These are phyloP conservation scores for Eucalyptus pauciflora DNA, from an alignment of 345 rosid genomes.

Conservation along the genomic window DNA sequence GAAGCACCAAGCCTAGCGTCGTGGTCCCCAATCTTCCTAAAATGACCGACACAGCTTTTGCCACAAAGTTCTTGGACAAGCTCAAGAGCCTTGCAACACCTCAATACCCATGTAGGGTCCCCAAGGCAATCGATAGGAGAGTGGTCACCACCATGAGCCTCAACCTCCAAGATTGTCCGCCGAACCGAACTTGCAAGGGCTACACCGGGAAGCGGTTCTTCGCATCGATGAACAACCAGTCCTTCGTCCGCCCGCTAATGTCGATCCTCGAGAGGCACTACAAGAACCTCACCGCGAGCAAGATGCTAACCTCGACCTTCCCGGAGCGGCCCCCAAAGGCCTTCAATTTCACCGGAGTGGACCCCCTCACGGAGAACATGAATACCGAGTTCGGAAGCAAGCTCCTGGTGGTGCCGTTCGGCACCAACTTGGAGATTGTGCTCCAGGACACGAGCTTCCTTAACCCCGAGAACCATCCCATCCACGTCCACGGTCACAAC, in stretches of 20 bases:
- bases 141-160: slow-evolving; percentile 30
- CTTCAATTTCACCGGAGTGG: slow-evolving; percentile 38
- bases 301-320: slow-evolving; percentile 17
- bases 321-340: slow-evolving; percentile 27
- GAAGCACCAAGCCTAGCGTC: not conserved
- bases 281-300: slow-evolving; percentile 8
- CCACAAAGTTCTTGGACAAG: slow-evolving; percentile 15
- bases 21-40: slow-evolving; percentile 20
- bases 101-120: slow-evolving; percentile 49
- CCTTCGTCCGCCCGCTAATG: slow-evolving; percentile 28
- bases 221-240: slow-evolving; percentile 56
- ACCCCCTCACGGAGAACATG: slow-evolving; percentile 20
- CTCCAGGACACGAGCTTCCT: slow-evolving; percentile 52
- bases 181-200: slow-evolving; percentile 21
- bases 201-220: slow-evolving; percentile 19
- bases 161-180: slow-evolving; percentile 48
- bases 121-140: slow-evolving; percentile 32
- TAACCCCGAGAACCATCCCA: slow-evolving; percentile 45
- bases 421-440: slow-evolving; percentile 47
- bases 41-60: slow-evolving; percentile 34
- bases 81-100: slow-evolving; percentile 30
- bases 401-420: slow-evolving; percentile 21
- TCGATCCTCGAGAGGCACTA: slow-evolving; percentile 40
- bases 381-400: slow-evolving; percentile 28
- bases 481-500: slow-evolving; percentile 69